Conservation (phyloP, 257 asterid genomes). For the Sherardia arvensis region DNA sequence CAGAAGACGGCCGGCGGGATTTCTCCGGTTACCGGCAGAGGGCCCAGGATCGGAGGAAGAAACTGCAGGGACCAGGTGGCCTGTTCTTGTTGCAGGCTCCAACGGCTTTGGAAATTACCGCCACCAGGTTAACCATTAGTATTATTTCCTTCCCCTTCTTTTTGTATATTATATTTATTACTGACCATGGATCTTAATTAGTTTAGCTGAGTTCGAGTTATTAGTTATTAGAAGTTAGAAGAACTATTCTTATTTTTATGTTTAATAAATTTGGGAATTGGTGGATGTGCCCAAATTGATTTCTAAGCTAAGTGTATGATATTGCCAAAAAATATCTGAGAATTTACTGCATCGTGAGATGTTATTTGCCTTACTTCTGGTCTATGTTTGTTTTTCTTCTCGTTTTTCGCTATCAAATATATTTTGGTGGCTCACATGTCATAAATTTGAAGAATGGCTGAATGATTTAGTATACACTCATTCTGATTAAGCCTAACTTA, state of each 20-base stretch:
- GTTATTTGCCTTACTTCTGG: background rate
- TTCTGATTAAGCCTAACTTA: background rate
- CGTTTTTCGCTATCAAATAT: background rate
- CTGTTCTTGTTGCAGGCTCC: constrained; percentile 92
- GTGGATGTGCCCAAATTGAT: no score
- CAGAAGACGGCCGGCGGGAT: constrained; percentile 38
- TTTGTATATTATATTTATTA: background rate
- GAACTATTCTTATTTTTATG: no score
- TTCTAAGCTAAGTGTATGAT: no score
- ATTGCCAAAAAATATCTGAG: no score
- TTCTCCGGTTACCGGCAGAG: constrained; percentile 59
- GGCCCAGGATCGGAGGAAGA: constrained; percentile 17
- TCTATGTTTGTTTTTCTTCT: background rate
- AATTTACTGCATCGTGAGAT: no score
- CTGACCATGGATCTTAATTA: background rate
- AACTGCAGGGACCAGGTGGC: constrained; percentile 57
- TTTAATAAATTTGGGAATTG: no score
- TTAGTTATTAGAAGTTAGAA: background rate
- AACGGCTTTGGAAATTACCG: constrained; percentile 75
- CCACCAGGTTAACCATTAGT: constrained; percentile 50
- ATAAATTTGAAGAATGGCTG: background rate
- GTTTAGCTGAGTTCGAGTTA: background rate
- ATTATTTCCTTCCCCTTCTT: background rate
- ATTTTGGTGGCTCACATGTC: background rate
- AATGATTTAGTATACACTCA: background rate